Evolutionary conservation across 805 yeast species (phyloP).

Genomic region (Yueomyces sp.): DNA sequence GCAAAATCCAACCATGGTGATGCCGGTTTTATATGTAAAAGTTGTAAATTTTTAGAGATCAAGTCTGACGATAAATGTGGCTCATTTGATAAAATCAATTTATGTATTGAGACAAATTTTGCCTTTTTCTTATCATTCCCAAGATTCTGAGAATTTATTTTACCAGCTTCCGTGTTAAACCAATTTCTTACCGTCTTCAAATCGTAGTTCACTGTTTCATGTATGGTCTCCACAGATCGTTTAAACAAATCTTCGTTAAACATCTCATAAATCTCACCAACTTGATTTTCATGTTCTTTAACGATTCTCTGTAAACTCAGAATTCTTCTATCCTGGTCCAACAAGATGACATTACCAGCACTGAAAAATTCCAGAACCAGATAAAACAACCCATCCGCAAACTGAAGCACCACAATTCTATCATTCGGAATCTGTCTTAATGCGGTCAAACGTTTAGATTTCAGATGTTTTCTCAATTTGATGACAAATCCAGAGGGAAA

Average conservation of each 20-base stretch:
- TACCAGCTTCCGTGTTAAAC: constrained; percentile 15
- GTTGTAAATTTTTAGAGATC: constrained; percentile 43
- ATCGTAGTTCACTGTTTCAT: constrained; percentile 3
- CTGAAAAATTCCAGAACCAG: constrained; percentile 86
- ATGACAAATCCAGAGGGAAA: constrained; percentile 77
- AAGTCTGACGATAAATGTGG: constrained; percentile 72
- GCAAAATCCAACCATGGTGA: constrained; percentile 21
- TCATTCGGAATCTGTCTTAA: constrained; percentile 68
- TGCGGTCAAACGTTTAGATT: constrained; percentile 61
- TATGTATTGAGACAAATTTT: constrained; percentile 51
- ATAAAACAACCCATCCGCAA: constrained; percentile 68
- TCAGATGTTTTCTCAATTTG: constrained; percentile 76
- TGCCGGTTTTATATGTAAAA: constrained; percentile 35
- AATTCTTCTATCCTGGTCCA: constrained; percentile 57
- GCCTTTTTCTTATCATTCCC: constrained; percentile 22
- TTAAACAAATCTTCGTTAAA: constrained; percentile 41
- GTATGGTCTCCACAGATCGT: neutral
- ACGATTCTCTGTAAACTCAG: constrained; percentile 69
- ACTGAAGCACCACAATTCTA: constrained; percentile 70
- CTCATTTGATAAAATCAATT: constrained; percentile 50
- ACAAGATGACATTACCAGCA: constrained; percentile 78
- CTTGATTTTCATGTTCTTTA: constrained; percentile 55
- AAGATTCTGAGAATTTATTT: constrained; percentile 5
- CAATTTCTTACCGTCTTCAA: constrained; percentile 13
- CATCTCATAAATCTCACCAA: constrained; percentile 56